Percentiles rank a stretch among this genome's conserved stretches.
phyloP scores from a whole-genome alignment of 345 rosid species.

The Noccaea bulbosa region DNA sequence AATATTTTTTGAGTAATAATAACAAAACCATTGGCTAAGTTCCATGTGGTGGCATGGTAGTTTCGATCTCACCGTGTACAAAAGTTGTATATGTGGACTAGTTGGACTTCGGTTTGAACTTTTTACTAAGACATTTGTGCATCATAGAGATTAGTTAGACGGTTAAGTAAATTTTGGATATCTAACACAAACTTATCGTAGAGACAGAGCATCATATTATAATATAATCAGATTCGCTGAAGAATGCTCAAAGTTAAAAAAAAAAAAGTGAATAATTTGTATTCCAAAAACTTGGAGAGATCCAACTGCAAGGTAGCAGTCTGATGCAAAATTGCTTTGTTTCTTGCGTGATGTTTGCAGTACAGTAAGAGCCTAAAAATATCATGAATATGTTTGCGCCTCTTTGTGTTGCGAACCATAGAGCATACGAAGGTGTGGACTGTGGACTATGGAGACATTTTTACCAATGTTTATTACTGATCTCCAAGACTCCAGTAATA shows the following conservation, averaged over 20 bases:
- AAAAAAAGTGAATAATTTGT: too few species aligned
- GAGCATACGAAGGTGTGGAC: background rate
- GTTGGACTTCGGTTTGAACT: background rate
- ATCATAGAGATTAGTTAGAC: background rate
- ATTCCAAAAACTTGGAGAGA: too few species aligned
- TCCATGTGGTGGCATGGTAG: background rate
- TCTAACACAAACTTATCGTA: too few species aligned
- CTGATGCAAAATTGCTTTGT: too few species aligned
- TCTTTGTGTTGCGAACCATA: background rate
- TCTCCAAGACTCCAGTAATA: background rate
- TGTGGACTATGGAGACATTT: background rate
- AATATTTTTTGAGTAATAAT: background rate
- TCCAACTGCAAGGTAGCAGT: too few species aligned
- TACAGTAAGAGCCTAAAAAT: background rate
- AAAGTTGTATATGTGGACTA: background rate
- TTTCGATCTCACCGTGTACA: background rate
- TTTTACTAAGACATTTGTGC: background rate
- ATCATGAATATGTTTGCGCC: background rate
- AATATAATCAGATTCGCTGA: too few species aligned
- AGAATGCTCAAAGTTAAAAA: too few species aligned
- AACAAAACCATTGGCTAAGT: background rate
- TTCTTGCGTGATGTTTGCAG: background rate
- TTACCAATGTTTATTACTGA: conserved; percentile 2
- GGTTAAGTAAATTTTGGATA: background rate
- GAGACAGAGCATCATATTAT: too few species aligned